Base-by-base conservation (phyloP, 192 early-diverging fungal genomes). In the Entophlyctis luteolus region DNA sequence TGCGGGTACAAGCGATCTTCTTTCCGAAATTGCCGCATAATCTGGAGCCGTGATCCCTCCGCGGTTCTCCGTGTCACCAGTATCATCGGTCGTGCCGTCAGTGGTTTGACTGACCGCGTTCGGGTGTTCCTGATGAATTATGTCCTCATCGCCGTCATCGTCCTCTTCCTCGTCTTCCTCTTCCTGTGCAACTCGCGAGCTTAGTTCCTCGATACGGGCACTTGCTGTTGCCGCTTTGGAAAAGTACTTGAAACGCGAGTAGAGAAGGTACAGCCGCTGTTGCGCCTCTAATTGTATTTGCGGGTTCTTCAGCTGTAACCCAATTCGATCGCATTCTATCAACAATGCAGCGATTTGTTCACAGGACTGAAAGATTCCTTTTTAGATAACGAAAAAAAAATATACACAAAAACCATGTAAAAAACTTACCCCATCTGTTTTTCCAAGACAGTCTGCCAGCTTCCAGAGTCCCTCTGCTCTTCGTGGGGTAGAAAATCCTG, bases 261-360 rank as follows among this genome's bases (percentile, higher is more conserved):
- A 63, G 0, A 63, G 20, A 10, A 31, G 31, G 18, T n/a, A 18
- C 12, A 63, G 33, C 1, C 48, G 62, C 12, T n/a, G n/a, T 29
- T 63, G 62, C 6, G 62, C 62, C 50, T 63, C 47, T 4, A 18
- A 33, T 28, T 63, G 62, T 22, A 63, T 48, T 8, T 31, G 25
- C 10, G 27, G 8, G 22, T 63, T 50, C 22, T 50, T 36, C 18
- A 63, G 47, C 23, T 63, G 62, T 6, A 63, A 33, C 32, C 62
- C 62, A 27, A 63, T 63, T 31, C 62, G 62, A 32, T 63, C 62
- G 32, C 62, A 63, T 50, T 63, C 62, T 12, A 49, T 63, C 12
- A 63, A 32, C 10, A 8, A 20, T 32, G 55, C 33, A 14, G 55
- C 29, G 20, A 56, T 56, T 20, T 56, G 55, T 4, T 56, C 55